Evolutionary conservation across 257 asterid genomes (phyloP), one percentile per base, ranked within the genome.

Genomic region (Rhazya stricta): DNA sequence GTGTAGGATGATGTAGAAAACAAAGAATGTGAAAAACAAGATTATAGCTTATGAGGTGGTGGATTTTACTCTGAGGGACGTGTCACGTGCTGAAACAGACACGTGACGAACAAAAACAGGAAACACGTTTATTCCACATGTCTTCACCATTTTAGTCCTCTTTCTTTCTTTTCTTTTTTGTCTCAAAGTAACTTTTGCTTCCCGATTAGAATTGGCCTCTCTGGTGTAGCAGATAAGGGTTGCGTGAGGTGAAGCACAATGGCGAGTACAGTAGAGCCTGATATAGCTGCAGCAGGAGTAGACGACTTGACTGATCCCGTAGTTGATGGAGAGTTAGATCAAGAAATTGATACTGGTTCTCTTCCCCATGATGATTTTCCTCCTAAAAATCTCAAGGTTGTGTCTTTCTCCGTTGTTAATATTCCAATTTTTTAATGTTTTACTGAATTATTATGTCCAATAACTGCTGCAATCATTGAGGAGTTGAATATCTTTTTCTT

Each of bases 81-180:
- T 60, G 67, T 61, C 67, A 61, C 68, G 57, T 18, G 57, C 25
- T 16, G 18, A 25, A 46, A 46, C 19, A 46, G 66, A 29, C 36
- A 58, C 66, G 43, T 62, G 68, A 39, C 67, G 39, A 50, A 12
- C 27, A 51, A 72, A n/a, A 50, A 27, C 68, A 15, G 6, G 3
- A 39, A 25, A 73, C 77, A 73, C 69, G 41, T 73, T 69, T 43
- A 41, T 3, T 73, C 69, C 69, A 41, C 69, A 36, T 13, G 68
- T 56, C 41, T 5, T 48, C 2, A 8, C 9, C 2, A 30, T 16
- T 45, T 45, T 23, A 0, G 16, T 11, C 0, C 21, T 41, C 53
- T 42, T 45, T 7, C 8, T 69, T 69, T 69, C 1, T 45, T 7
- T 30, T 13, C 61, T 0, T 18, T 9, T 7, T 13, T 46, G 27